These are phyloP conservation scores for Ogataea philodendri DNA, from an alignment of 805 yeast genomes.

Conservation along the genomic window DNA sequence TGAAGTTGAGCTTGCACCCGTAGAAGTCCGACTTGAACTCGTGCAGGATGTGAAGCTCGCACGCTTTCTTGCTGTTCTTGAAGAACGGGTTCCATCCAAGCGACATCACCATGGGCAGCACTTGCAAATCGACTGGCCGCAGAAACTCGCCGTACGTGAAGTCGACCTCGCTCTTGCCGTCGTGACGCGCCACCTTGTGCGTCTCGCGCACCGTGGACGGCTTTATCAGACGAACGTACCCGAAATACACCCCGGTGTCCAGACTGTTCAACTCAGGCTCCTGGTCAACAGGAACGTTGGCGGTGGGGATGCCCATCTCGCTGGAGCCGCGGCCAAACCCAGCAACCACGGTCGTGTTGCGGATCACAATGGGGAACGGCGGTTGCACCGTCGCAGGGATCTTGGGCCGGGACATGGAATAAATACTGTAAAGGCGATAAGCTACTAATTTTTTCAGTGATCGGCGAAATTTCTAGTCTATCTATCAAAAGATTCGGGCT, in stretches of 20 bases:
- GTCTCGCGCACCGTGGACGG: slow-evolving; percentile 20
- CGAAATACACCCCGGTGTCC: slow-evolving; percentile 87
- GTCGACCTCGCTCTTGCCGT: slow-evolving; percentile 42
- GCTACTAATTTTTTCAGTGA: too few relatives aligned
- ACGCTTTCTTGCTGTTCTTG: slow-evolving; percentile 74
- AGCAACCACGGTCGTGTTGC: slow-evolving; percentile 51
- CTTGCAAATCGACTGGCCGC: slow-evolving; percentile 41
- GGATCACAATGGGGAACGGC: slow-evolving; percentile 50
- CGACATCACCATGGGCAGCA: slow-evolving; percentile 89
- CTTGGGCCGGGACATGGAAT: slow-evolving; percentile 36
- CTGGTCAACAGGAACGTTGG: slow-evolving; percentile 67
- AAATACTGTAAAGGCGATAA: too few relatives aligned
- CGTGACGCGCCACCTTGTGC: slow-evolving; percentile 30
- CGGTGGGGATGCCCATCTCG: slow-evolving; percentile 94
- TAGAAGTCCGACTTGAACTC: slow-evolving; percentile 67
- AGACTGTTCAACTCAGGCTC: slow-evolving; percentile 41
- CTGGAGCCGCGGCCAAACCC: slow-evolving; percentile 97
- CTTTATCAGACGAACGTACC: slow-evolving; percentile 42
- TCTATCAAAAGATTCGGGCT: too few relatives aligned
- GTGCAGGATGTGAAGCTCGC: slow-evolving; percentile 84
- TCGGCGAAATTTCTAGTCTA: too few relatives aligned
- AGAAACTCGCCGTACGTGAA: slow-evolving; percentile 63
- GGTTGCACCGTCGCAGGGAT: slow-evolving; percentile 43
- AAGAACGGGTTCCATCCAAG: slow-evolving; percentile 95
- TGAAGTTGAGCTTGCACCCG: slow-evolving; percentile 71